Evolutionary conservation across 371 early-diverging fungal genomes (phyloP).

Genomic region (Sporodiniella umbellata): DNA sequence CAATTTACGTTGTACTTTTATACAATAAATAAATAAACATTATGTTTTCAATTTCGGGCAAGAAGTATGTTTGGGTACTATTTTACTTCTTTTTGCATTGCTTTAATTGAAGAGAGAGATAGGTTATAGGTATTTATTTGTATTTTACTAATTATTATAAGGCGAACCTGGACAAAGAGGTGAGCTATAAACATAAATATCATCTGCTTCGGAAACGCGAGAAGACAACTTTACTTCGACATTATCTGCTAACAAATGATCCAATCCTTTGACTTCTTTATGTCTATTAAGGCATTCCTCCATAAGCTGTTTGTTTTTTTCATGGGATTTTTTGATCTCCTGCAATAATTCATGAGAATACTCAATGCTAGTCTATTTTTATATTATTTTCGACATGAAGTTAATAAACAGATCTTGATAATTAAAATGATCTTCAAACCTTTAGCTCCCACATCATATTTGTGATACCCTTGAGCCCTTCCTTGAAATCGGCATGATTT

Average conservation of each 20-base stretch:
- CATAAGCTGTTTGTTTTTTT: conserved; percentile 7
- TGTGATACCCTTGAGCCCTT: conserved; percentile 7
- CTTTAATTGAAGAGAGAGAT: conserved; percentile 10
- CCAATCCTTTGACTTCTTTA: conserved; percentile 6
- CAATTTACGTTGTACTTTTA: too few relatives aligned
- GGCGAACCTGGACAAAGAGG: not conserved
- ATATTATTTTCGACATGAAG: not conserved
- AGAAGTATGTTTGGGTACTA: conserved; percentile 10
- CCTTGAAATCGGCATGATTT: not conserved
- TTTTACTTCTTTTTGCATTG: conserved; percentile 12
- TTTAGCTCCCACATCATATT: conserved; percentile 19
- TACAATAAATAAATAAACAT: too few relatives aligned
- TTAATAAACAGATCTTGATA: conserved; percentile 14
- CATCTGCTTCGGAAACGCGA: conserved; percentile 13
- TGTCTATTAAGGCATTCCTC: conserved; percentile 8
- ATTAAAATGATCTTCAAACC: conserved; percentile 1
- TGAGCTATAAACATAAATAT: conserved; percentile 13
- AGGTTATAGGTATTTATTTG: conserved; percentile 4
- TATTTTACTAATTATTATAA: not conserved
- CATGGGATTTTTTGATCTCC: conserved; percentile 12
- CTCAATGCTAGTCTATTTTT: conserved; percentile 13
- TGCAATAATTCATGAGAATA: conserved; percentile 16
- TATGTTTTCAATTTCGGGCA: not conserved
- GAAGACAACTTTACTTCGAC: conserved; percentile 17
- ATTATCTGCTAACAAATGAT: conserved; percentile 9